These are phyloP conservation scores for Postia placenta DNA, from an alignment of 768 basidiomycete species.

Conservation along the genomic window DNA sequence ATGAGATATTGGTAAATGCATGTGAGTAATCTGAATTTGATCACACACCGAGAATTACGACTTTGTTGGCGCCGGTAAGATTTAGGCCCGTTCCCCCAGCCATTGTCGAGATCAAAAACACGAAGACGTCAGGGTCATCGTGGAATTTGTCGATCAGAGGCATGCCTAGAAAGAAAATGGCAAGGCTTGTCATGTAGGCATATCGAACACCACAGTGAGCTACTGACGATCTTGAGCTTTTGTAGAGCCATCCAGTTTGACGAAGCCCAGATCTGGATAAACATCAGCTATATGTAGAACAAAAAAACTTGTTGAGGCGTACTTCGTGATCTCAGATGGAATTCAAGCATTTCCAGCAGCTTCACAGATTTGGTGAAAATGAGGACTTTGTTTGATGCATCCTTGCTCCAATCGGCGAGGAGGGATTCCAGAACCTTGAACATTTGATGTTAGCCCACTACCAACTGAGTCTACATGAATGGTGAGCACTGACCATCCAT, in stretches of 20 bases:
- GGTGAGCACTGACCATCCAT: constrained; percentile 68
- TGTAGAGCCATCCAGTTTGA: constrained; percentile 78
- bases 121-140: constrained; percentile 58
- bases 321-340: constrained; percentile 60
- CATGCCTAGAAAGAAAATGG: constrained; percentile 54
- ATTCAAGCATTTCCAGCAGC: constrained; percentile 78
- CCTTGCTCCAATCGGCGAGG: constrained; percentile 61
- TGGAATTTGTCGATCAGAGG: constrained; percentile 82
- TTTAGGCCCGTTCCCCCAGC: constrained; percentile 92
- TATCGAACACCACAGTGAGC: background rate
- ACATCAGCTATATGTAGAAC: background rate
- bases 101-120: constrained; percentile 86
- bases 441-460: no score
- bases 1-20: background rate
- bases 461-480: no score
- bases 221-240: constrained; percentile 59
- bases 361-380: constrained; percentile 94
- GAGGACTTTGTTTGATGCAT: constrained; percentile 75
- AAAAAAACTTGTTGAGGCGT: constrained; percentile 9
- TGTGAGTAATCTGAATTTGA: constrained; percentile 2
- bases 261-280: constrained; percentile 43
- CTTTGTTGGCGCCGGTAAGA: constrained; percentile 89
- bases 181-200: background rate
- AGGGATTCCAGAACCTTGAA: constrained; percentile 61
- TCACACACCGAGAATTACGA: constrained; percentile 70